phyloP scores from a whole-genome alignment of 495 filamentous ascomycete species.

The Lichina pygmaea region DNA sequence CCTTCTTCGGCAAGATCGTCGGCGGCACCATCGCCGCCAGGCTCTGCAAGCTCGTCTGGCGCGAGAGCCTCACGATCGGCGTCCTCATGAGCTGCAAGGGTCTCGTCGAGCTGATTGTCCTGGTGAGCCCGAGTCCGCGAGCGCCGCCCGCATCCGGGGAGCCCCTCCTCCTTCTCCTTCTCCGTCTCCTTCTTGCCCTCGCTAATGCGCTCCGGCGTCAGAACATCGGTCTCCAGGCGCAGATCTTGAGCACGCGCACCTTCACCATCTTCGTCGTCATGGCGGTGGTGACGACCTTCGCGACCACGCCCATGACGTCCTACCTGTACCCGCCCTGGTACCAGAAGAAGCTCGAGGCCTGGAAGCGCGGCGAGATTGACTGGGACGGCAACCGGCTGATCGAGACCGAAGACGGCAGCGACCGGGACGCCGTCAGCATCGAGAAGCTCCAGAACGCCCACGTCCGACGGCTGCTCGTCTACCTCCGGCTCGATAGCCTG shows the following conservation, averaged over 20 bases:
- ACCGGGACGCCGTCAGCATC: conserved; percentile 13
- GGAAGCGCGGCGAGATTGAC: conserved; percentile 77
- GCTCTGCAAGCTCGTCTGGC: conserved; percentile 58
- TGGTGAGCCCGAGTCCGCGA: conserved; percentile 27
- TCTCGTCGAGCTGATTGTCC: conserved; percentile 78
- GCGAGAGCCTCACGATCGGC: conserved; percentile 79
- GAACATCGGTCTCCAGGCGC: conserved; percentile 88
- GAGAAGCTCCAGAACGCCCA: conserved; percentile 18
- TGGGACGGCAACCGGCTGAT: conserved; percentile 49
- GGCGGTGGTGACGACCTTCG: conserved; percentile 77
- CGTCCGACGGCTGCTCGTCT: conserved; percentile 27
- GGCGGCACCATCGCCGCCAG: conserved; percentile 67
- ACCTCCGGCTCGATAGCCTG: conserved; percentile 72
- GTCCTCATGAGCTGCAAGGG: conserved; percentile 96
- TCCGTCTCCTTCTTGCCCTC: not conserved
- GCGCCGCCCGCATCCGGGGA: not conserved
- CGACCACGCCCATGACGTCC: conserved; percentile 62
- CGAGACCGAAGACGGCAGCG: conserved; percentile 10
- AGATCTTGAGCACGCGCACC: conserved; percentile 60
- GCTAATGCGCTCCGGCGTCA: conserved; percentile 9
- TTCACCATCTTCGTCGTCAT: conserved; percentile 99
- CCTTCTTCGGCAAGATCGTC: conserved; percentile 63
- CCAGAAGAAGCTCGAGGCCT: conserved; percentile 72
- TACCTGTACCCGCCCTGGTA: conserved; percentile 70
- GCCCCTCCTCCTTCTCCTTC: not conserved